These are phyloP conservation scores for Saccharomycopsis phalli DNA, from an alignment of 1,139 yeast species.

Conservation along the genomic window DNA sequence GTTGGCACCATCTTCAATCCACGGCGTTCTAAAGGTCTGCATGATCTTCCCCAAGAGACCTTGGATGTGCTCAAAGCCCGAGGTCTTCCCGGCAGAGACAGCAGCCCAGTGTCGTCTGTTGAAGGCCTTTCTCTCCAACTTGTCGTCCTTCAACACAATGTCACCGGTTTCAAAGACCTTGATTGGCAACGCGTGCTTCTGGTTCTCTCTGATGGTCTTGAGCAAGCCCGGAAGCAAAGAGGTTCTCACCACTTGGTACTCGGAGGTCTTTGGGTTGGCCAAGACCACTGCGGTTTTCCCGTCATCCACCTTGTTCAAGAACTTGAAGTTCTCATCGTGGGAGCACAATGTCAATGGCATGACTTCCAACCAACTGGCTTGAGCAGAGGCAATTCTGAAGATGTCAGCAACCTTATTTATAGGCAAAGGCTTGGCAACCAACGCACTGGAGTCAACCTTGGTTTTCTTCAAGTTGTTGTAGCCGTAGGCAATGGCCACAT, in stretches of 20 bases:
- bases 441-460: conserved; percentile 69
- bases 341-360: conserved; percentile 93
- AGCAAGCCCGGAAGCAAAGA: conserved; percentile 88
- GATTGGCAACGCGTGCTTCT: conserved; percentile 91
- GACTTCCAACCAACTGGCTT: conserved; percentile 94
- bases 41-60: conserved; percentile 91
- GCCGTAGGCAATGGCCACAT: conserved; percentile 94
- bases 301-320: conserved; percentile 69
- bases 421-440: conserved; percentile 83
- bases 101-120: conserved; percentile 96
- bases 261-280: conserved; percentile 93
- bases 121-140: conserved; percentile 79
- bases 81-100: conserved; percentile 84
- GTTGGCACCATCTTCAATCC: conserved; percentile 53
- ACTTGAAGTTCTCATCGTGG: conserved; percentile 92
- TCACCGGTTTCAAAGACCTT: conserved; percentile 94
- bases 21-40: conserved; percentile 89
- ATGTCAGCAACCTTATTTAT: conserved; percentile 88
- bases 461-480: conserved; percentile 81
- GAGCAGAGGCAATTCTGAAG: conserved; percentile 82
- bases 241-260: conserved; percentile 97
- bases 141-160: conserved; percentile 74
- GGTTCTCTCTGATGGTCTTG: conserved; percentile 92
- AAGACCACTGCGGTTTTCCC: conserved; percentile 72
- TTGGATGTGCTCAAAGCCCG: conserved; percentile 92